Evolutionary conservation across 23 red algal genomes (phyloP).

Genomic region (Gracilaria caudata): DNA sequence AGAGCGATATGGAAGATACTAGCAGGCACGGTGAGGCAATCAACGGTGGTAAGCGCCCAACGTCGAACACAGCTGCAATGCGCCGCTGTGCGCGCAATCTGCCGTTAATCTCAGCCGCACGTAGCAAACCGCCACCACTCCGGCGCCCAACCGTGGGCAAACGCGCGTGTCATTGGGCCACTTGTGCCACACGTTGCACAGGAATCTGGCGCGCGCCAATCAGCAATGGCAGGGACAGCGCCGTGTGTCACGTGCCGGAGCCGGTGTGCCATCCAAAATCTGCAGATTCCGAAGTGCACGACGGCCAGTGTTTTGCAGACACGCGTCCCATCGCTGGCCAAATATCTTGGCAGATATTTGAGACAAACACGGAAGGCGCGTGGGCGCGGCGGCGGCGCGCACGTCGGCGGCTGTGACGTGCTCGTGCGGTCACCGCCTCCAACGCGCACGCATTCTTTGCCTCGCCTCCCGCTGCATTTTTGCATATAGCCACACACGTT

Average conservation of each 20-base stretch:
- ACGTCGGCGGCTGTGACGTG: slow-evolving; percentile 13
- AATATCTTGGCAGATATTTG: slow-evolving; percentile 74
- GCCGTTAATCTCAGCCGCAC: background rate
- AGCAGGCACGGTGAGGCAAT: background rate
- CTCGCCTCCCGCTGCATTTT: slow-evolving; percentile 33
- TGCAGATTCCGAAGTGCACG: background rate
- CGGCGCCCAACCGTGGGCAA: background rate
- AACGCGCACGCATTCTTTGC: background rate
- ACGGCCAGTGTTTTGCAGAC: slow-evolving; percentile 24
- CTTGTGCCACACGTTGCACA: background rate
- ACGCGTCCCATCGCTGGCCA: slow-evolving; percentile 34
- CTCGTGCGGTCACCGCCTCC: background rate
- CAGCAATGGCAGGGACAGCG: background rate
- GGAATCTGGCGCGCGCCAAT: slow-evolving; percentile 12
- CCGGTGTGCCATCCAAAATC: background rate
- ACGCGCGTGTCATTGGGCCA: background rate
- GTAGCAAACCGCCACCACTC: slow-evolving; percentile 3
- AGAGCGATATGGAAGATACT: background rate
- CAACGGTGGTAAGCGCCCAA: background rate
- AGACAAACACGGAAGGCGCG: background rate
- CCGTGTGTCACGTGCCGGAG: background rate
- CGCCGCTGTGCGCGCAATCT: slow-evolving; percentile 1
- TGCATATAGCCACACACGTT: slow-evolving; percentile 60
- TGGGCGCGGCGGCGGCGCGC: background rate
- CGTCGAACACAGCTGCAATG: no score